Conservation (phyloP, 2,329 filamentous ascomycete genomes). For the Dactylonectria estremocensis region DNA sequence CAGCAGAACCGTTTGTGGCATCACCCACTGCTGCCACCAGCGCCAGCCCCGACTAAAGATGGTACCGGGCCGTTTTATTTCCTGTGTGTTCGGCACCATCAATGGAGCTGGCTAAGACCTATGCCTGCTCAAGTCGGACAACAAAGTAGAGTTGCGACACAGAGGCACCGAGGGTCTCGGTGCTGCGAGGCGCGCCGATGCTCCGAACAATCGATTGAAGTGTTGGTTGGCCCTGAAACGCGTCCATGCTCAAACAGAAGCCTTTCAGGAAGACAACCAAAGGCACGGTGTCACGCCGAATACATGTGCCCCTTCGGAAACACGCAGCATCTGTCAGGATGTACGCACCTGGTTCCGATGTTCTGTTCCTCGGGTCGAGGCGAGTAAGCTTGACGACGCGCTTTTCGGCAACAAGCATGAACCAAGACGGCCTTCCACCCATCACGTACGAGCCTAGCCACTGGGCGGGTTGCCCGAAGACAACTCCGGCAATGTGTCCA, state of each 20-base stretch:
- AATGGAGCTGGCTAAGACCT: slow-evolving; percentile 27
- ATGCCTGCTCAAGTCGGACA: slow-evolving; percentile 9
- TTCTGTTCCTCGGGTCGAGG: slow-evolving; percentile 8
- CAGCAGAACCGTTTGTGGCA: slow-evolving; percentile 3
- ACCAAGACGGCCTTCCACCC: slow-evolving; percentile 5
- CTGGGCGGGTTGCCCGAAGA: slow-evolving; percentile 26
- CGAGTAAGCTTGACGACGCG: background rate
- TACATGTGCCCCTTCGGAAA: background rate
- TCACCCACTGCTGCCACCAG: background rate
- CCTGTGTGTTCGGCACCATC: slow-evolving; percentile 5
- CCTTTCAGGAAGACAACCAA: background rate
- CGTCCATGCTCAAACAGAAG: background rate
- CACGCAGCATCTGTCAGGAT: slow-evolving; percentile 8
- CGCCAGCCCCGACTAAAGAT: background rate
- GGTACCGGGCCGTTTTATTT: background rate
- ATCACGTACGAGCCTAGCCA: slow-evolving; percentile 3
- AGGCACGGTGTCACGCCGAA: background rate
- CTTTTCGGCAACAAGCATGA: slow-evolving; percentile 30
- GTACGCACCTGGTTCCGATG: background rate
- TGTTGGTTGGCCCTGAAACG: background rate
- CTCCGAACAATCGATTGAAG: slow-evolving; percentile 12
- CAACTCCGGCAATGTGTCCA: background rate
- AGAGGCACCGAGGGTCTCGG: slow-evolving; percentile 8
- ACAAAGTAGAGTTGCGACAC: background rate
- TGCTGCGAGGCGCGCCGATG: background rate